Conservation (phyloP, 2,329 filamentous ascomycete genomes). For the Zymoseptoria tritici region DNA sequence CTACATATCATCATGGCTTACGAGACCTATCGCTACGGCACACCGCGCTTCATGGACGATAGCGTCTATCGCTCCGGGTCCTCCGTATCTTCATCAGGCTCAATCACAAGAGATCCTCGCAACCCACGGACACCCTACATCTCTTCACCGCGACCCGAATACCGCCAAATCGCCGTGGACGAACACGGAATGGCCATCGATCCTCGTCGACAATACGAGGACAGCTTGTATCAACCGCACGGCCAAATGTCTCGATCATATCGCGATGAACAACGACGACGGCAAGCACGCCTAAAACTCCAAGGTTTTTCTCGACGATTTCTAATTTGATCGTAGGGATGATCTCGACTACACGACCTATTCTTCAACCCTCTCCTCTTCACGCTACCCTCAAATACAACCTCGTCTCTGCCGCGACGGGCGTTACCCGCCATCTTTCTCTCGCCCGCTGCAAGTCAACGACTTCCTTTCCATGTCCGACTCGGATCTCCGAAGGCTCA, state of each 20-base stretch:
- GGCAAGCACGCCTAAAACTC: background rate
- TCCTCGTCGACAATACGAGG: background rate
- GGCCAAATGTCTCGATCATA: background rate
- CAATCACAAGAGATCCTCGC: background rate
- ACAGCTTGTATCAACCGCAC: background rate
- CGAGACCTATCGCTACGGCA: slow-evolving; percentile 1
- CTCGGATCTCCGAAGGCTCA: slow-evolving; percentile 24
- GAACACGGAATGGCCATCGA: background rate
- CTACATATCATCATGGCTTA: background rate
- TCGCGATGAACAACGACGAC: background rate
- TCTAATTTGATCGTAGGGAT: slow-evolving; percentile 5
- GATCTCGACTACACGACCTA: slow-evolving; percentile 20
- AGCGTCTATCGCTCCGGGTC: slow-evolving; percentile 13
- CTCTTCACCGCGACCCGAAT: background rate
- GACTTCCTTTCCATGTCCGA: slow-evolving; percentile 24
- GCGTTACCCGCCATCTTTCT: slow-evolving; percentile 28
- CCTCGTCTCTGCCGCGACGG: slow-evolving; percentile 28
- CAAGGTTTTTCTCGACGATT: too few relatives aligned
- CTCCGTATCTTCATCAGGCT: slow-evolving; percentile 1
- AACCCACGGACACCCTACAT: background rate
- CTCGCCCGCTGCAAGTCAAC: slow-evolving; percentile 17
- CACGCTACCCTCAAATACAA: slow-evolving; percentile 23
- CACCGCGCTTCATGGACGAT: slow-evolving; percentile 15
- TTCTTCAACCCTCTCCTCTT: slow-evolving; percentile 13
- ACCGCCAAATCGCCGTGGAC: slow-evolving; percentile 1